Base-by-base conservation (phyloP, 805 yeast genomes). In the Maudiozyma serrabonitensis region DNA sequence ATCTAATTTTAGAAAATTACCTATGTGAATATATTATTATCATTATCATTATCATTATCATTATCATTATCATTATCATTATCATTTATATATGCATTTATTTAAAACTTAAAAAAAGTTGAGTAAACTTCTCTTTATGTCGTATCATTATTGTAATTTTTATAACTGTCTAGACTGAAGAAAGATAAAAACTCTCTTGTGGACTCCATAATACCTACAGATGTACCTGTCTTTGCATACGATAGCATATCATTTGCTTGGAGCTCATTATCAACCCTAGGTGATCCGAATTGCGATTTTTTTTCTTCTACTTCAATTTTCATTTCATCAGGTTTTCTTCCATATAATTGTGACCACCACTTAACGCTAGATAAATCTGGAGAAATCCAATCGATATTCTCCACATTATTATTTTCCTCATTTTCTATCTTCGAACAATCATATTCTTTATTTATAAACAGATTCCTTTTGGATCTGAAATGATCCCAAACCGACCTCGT, bases 401-500 rank as follows among this genome's bases (percentile, higher is more conserved):
- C 68, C 18, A 21, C 15, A n/a, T 56, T 49, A 16, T 23, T 25
- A 2, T 50, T 53, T 4, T 46, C 43, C 9, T 53, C 53, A 0
- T 41, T 37, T 28, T 28, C 12, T 6, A 12, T 28, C 6, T 32
- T 19, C 3, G 46, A 16, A 11, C 56, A 49, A 0, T n/a, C 37
- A 47, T 75, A 87, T 2, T 57, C 59, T 18, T 67, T 64, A 62
- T 84, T 85, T 1, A 75, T 67, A 60, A 90, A 91, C 62, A 90
- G 95, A 11, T 64, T 64, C 18, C 73, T 72, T 23, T 96, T 71
- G 6, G 95, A 85, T 48, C 80, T 72, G 69, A 93, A 91, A 62
- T 93, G 90, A 65, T 90, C 95, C 98, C 98, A 90, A 1, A 85
- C 96, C 13, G 91, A 81, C 34, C 86, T 74, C 0, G 96, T 85